Conservation (phyloP, 768 basidiomycete species). For the Collybia sp. region DNA sequence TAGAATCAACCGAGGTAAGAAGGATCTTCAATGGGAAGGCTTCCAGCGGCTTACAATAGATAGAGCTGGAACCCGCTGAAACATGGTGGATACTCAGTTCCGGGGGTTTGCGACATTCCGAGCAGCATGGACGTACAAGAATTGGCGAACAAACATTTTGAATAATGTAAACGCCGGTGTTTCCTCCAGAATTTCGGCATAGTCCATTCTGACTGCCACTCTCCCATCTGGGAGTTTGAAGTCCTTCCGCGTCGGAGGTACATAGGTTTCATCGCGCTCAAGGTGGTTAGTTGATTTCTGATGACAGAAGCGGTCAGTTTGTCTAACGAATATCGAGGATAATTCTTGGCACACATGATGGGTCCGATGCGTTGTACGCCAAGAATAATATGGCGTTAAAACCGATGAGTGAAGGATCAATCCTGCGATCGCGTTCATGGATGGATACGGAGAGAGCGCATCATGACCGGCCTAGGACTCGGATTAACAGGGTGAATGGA, state of each 20-base stretch:
- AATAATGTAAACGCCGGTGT: conserved; percentile 46
- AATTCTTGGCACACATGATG: conserved; percentile 44
- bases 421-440: conserved; percentile 34
- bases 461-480: conserved; percentile 42
- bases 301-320: no score
- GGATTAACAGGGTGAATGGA: background rate
- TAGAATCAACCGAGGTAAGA: conserved; percentile 7
- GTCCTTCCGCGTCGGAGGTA: conserved; percentile 41
- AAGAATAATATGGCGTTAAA: conserved; percentile 59
- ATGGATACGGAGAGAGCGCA: conserved; percentile 34
- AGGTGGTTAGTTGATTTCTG: conserved; percentile 47
- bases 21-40: no score
- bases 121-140: conserved; percentile 29
- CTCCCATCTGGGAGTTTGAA: conserved; percentile 39
- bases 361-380: conserved; percentile 61
- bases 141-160: conserved; percentile 43
- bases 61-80: conserved; percentile 40
- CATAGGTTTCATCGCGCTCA: conserved; percentile 71
- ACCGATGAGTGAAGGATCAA: conserved; percentile 39
- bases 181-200: conserved; percentile 43
- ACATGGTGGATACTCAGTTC: background rate
- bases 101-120: background rate
- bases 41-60: conserved; percentile 25
- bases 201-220: conserved; percentile 36
- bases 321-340: no score